These are phyloP conservation scores for Fusarium sp. DNA, from an alignment of 2,329 filamentous ascomycete species.

Conservation along the genomic window DNA sequence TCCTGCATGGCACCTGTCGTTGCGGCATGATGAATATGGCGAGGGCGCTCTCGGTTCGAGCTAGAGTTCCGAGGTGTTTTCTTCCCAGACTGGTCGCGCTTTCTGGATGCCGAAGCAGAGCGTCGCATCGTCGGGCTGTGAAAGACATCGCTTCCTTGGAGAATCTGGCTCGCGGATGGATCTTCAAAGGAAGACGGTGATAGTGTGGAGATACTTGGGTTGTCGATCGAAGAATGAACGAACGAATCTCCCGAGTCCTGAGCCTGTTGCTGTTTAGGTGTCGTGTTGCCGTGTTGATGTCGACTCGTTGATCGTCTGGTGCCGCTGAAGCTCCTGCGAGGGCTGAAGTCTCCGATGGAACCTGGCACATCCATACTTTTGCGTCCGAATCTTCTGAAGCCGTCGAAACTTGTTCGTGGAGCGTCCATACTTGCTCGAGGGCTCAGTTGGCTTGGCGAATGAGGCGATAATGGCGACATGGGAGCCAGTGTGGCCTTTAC, in stretches of 20 bases:
- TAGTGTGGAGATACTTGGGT: constrained; percentile 76
- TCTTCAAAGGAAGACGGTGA: constrained; percentile 77
- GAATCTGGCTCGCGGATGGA: constrained; percentile 89
- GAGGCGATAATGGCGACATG: constrained; percentile 59
- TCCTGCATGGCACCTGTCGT: constrained; percentile 51
- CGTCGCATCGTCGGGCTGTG: constrained; percentile 76
- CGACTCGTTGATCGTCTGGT: constrained; percentile 62
- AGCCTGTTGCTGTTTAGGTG: constrained; percentile 53
- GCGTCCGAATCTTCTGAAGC: constrained; percentile 56
- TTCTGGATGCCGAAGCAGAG: constrained; percentile 53
- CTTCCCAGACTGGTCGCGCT: constrained; percentile 16
- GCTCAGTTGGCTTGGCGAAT: constrained; percentile 54
- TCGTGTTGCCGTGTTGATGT: constrained; percentile 38
- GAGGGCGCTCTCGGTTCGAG: constrained; percentile 10
- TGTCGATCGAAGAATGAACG: constrained; percentile 75
- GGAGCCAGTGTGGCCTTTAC: constrained; percentile 71
- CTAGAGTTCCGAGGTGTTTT: constrained; percentile 29
- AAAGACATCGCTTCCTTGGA: constrained; percentile 88
- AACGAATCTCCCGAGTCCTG: constrained; percentile 72
- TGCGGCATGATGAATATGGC: constrained; percentile 45
- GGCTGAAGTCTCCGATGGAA: constrained; percentile 52
- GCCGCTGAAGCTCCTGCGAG: constrained; percentile 71
- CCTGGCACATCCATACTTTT: constrained; percentile 63
- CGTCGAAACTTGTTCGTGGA: constrained; percentile 63
- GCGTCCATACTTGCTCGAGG: constrained; percentile 65